phyloP scores from a whole-genome alignment of 2,329 filamentous ascomycete species.

The Exophiala alcalophila region DNA sequence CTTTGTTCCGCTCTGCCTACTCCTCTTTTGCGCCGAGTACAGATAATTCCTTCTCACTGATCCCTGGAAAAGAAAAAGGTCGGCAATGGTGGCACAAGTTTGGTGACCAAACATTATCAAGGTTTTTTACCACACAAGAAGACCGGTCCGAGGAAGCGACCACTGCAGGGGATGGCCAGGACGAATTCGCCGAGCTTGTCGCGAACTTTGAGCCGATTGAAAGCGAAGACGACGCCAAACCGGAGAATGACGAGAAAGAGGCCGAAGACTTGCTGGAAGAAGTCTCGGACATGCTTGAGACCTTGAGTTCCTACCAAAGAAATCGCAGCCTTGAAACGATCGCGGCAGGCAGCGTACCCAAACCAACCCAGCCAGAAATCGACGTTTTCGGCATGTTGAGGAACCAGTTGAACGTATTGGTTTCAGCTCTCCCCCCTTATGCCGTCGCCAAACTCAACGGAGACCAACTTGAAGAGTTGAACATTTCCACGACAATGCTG shows the following conservation, averaged over 20 bases:
- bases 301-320: slow-evolving; percentile 60
- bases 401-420: slow-evolving; percentile 68
- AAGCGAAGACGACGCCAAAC: slow-evolving; percentile 27
- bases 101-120: slow-evolving; percentile 38
- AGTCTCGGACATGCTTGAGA: slow-evolving; percentile 60
- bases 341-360: slow-evolving; percentile 44
- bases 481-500: slow-evolving; percentile 75
- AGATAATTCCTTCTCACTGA: slow-evolving; percentile 44
- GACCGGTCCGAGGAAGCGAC: slow-evolving; percentile 27
- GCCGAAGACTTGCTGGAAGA: slow-evolving; percentile 54
- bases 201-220: slow-evolving; percentile 41
- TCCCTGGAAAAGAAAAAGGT: slow-evolving; percentile 43
- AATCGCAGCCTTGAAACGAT: slow-evolving; percentile 52
- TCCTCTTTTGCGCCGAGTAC: slow-evolving; percentile 50
- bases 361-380: slow-evolving; percentile 56
- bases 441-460: slow-evolving; percentile 83
- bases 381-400: slow-evolving; percentile 70
- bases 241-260: slow-evolving; percentile 43
- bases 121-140: slow-evolving; percentile 13
- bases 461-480: slow-evolving; percentile 76
- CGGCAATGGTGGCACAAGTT: slow-evolving; percentile 47
- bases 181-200: slow-evolving; percentile 43
- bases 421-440: slow-evolving; percentile 75
- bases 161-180: slow-evolving; percentile 32
- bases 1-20: slow-evolving; percentile 44